Base-by-base conservation (phyloP, 176 grass and related monocot genomes). In the Miscanthus lutarioriparius region DNA sequence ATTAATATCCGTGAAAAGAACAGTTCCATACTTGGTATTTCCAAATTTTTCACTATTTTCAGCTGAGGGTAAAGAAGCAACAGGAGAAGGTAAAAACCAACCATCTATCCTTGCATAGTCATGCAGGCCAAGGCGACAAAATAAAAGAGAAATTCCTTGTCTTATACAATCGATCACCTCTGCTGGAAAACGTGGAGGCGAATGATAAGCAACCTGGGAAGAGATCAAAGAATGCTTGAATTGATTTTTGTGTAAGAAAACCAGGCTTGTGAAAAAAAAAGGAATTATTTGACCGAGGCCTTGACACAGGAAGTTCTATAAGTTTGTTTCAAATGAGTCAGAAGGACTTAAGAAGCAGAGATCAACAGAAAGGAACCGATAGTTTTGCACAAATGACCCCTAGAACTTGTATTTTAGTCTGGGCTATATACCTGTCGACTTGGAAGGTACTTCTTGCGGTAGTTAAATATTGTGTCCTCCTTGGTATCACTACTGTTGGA, bases 41-140 rank as follows among this genome's bases (percentile, higher is more conserved):
- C 95, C 95, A 91, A 88, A 88, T 79, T 80, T 84, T 69, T 27
- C 64, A 84, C 47, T 69, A 15, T 86, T 88, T 82, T 80, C 87
- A 67, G 80, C 71, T 73, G 87, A 89, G 40, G 63, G 20, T 75
- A 93, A 64, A 44, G 70, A 79, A 73, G 62, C 75, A 80, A 62
- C 62, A 37, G 79, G 56, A 79, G 49, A 74, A n/a, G 89, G 91
- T 82, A 98, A 87, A 93, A 93, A 92, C 92, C 95, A 95, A 51
- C 95, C 95, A 95, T 98, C 95, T 80, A 98, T 95, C 78, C 95
- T 91, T 11, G 95, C 95, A 39, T 95, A 95, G 75, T 98, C 96
- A 83, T 70, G 82, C 69, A 98, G 76, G 54, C 88, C 89, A 82
- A 98, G 88, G 37, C 22, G 64, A 22, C 66, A 79, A 85, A 95